Base-by-base conservation (phyloP, 441 rosid species). In the Erysimum pusillum region DNA sequence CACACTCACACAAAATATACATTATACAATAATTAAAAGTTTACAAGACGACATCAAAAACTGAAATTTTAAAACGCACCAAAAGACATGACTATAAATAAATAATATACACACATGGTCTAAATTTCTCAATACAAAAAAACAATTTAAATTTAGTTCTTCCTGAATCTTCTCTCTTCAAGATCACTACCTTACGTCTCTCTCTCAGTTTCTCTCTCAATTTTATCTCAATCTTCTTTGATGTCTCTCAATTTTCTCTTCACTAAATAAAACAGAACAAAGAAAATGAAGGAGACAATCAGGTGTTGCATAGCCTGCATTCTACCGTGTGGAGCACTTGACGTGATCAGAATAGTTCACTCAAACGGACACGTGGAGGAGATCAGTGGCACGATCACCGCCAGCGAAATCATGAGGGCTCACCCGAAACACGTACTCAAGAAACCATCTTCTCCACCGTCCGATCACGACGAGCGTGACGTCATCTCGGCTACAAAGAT, bases 251-350 rank as follows among this genome's bases (percentile, higher is more conserved):
- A n/a, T n/a, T n/a, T n/a, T n/a, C n/a, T n/a, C n/a, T n/a, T n/a
- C n/a, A 69, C 78, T 71, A 68, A 57, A 57, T n/a, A 44, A 18
- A n/a, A 34, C 31, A 11, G 36, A 9, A 34, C 4, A 49, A 11
- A 28, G 60, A 76, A 64, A 69, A 90, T 92, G 98, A 95, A 87
- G 87, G 89, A 85, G 83, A 85, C 94, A 9, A 91, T 95, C 54
- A 84, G 96, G 79, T 94, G 99, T 39, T 92, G 97, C 76, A 94
- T 94, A 80, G 87, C 99, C 65, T 94, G 99, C 93, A 95, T 95
- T 80, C 87, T 92, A 32, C 99, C 99, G 4, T 95, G 99, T 51
- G 99, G 99, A 63, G 91, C 93, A 4, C 93, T 95, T 1, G 99
- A 95, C 77, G 98, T 95, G 69, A 89, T 95, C 74, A 88, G 99